A percentile compares a stretch with the other conserved stretches of the same genome.
These are phyloP conservation scores for Nasturtium officinale DNA, from an alignment of 345 rosid species.

Conservation along the genomic window DNA sequence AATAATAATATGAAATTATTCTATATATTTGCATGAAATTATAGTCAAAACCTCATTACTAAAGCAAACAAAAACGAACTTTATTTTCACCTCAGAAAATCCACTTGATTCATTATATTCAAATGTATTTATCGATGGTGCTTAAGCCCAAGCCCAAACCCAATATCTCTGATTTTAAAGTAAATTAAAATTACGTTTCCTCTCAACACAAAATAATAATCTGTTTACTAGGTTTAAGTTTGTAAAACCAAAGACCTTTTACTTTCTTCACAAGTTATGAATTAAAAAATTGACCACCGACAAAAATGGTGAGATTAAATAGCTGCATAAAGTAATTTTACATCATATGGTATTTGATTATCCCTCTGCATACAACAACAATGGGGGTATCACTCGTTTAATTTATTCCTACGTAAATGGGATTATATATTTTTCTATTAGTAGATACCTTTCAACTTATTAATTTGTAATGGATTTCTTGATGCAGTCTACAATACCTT, in stretches of 20 bases:
- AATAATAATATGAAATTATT: background rate
- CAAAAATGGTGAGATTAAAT: background rate
- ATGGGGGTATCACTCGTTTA: background rate
- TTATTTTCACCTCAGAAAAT: too few relatives aligned
- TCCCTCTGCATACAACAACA: constrained; percentile 19
- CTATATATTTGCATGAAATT: background rate
- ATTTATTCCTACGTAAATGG: constrained; percentile 13
- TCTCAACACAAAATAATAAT: background rate
- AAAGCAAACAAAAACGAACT: too few relatives aligned
- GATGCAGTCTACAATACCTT: constrained; percentile 86
- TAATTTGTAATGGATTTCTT: constrained; percentile 57
- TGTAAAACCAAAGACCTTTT: too few relatives aligned
- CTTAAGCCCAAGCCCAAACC: too few relatives aligned
- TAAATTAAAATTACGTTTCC: background rate
- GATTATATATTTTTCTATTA: background rate
- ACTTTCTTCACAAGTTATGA: too few relatives aligned
- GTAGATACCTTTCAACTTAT: background rate
- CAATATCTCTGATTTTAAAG: background rate
- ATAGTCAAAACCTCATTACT: background rate
- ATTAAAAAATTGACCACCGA: background rate
- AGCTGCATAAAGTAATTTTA: background rate
- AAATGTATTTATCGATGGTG: too few relatives aligned
- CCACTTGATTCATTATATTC: too few relatives aligned
- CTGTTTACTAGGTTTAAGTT: too few relatives aligned
- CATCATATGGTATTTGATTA: constrained; percentile 14